Evolutionary conservation across 1,284 basidiomycete species (phyloP).

Genomic region (Erythrobasidium hasegawianum): DNA sequence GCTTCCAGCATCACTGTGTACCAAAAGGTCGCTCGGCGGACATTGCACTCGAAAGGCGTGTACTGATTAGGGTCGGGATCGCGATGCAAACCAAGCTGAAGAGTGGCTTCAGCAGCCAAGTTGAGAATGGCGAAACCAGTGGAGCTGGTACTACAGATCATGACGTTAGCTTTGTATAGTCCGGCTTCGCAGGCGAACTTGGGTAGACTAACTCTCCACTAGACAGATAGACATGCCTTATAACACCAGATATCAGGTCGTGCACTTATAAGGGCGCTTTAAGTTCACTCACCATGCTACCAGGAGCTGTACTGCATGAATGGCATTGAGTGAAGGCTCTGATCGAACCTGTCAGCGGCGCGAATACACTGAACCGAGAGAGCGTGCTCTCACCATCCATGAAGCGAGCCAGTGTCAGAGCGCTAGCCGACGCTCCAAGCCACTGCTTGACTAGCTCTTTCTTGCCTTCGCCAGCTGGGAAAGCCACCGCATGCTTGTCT

Average conservation of each 20-base stretch:
- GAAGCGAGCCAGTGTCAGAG: conserved; percentile 16
- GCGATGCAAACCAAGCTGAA: conserved; percentile 38
- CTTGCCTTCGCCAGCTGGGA: conserved; percentile 4
- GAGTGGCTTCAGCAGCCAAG: conserved; percentile 35
- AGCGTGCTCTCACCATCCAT: conserved; percentile 10
- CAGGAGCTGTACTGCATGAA: conserved; percentile 8
- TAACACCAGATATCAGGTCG: not conserved
- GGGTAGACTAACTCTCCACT: conserved; percentile 2
- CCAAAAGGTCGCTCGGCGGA: conserved; percentile 38
- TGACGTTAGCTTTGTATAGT: too few relatives aligned
- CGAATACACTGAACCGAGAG: too few relatives aligned
- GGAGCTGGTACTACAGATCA: conserved; percentile 14
- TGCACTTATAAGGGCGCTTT: too few relatives aligned
- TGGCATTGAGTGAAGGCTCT: conserved; percentile 17
- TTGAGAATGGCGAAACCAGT: conserved; percentile 15
- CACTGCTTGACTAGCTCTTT: not conserved
- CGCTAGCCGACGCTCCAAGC: conserved; percentile 12
- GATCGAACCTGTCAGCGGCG: too few relatives aligned
- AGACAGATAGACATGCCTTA: conserved; percentile 12
- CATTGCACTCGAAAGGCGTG: conserved; percentile 38
- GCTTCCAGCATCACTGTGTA: conserved; percentile 38
- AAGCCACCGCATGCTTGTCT: conserved; percentile 4
- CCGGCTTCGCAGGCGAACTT: too few relatives aligned
- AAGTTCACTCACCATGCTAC: conserved; percentile 1
- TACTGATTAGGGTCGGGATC: conserved; percentile 39